Evolutionary conservation across 2,329 filamentous ascomycete genomes (phyloP).

Genomic region (Aspergillus sp.): DNA sequence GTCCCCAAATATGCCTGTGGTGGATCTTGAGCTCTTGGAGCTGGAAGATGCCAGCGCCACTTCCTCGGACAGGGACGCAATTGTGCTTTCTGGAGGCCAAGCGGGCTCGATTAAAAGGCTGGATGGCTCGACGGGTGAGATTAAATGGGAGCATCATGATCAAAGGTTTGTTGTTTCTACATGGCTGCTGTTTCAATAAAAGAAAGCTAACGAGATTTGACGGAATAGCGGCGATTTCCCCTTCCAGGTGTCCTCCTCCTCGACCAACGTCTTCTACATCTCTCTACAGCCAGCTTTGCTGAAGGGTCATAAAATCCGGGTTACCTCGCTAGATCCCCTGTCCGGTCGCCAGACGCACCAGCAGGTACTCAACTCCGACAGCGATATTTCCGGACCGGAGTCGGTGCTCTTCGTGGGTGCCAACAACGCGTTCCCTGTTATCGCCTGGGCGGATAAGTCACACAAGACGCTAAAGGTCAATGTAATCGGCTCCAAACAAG

Average conservation of each 20-base stretch:
- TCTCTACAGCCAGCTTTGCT: constrained; percentile 66
- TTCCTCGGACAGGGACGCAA: constrained; percentile 58
- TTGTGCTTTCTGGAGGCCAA: constrained; percentile 63
- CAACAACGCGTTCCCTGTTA: constrained; percentile 42
- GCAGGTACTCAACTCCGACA: constrained; percentile 69
- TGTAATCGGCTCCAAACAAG: constrained; percentile 43
- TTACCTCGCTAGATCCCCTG: constrained; percentile 69
- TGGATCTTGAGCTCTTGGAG: constrained; percentile 70
- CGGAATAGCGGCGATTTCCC: constrained; percentile 63
- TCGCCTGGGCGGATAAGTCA: constrained; percentile 47
- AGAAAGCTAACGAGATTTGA: background rate
- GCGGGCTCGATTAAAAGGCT: constrained; percentile 66
- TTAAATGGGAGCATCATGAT: constrained; percentile 77
- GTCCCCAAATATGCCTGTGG: constrained; percentile 50
- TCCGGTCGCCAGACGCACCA: constrained; percentile 73
- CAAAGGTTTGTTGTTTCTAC: constrained; percentile 43
- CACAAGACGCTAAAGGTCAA: constrained; percentile 47
- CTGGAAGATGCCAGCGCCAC: constrained; percentile 57
- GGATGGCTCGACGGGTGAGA: constrained; percentile 68
- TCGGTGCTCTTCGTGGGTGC: constrained; percentile 42
- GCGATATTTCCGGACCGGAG: constrained; percentile 57
- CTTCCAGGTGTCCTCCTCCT: constrained; percentile 72
- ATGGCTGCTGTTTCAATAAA: background rate
- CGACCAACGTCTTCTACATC: constrained; percentile 70
- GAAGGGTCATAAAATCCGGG: constrained; percentile 72